phyloP scores from a whole-genome alignment of 768 basidiomycete genomes.

The Galerina marginata region DNA sequence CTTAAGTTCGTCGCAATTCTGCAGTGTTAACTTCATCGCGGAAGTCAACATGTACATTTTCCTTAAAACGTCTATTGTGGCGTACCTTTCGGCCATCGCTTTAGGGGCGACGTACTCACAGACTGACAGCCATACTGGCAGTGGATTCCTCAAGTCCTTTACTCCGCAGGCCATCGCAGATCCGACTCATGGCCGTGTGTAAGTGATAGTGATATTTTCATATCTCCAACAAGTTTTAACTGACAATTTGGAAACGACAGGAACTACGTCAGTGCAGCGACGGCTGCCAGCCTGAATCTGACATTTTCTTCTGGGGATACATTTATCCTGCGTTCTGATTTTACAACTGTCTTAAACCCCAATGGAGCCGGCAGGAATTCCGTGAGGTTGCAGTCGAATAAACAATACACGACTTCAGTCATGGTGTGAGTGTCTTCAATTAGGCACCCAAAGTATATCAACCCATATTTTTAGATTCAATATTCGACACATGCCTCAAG shows the following conservation, averaged over 20 bases:
- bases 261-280: slow-evolving; percentile 50
- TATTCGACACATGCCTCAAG: slow-evolving; percentile 60
- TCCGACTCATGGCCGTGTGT: slow-evolving; percentile 73
- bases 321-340: slow-evolving; percentile 63
- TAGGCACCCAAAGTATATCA: background rate
- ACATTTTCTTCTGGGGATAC: slow-evolving; percentile 58
- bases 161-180: slow-evolving; percentile 54
- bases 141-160: slow-evolving; percentile 58
- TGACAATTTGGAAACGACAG: slow-evolving; percentile 25
- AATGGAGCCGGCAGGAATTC: slow-evolving; percentile 63
- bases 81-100: slow-evolving; percentile 34
- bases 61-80: slow-evolving; percentile 17
- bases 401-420: slow-evolving; percentile 56
- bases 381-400: slow-evolving; percentile 59
- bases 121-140: slow-evolving; percentile 50
- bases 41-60: slow-evolving; percentile 19
- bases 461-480: slow-evolving; percentile 33
- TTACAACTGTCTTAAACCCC: slow-evolving; percentile 48
- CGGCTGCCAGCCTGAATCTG: slow-evolving; percentile 58
- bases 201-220: slow-evolving; percentile 24
- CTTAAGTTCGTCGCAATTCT: background rate
- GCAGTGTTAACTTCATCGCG: background rate
- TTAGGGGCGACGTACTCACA: slow-evolving; percentile 46
- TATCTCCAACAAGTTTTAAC: background rate
- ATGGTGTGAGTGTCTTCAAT: slow-evolving; percentile 46